These are phyloP conservation scores for Pseudogymnoascus sp. DNA, from an alignment of 2,329 filamentous ascomycete species.

Conservation along the genomic window DNA sequence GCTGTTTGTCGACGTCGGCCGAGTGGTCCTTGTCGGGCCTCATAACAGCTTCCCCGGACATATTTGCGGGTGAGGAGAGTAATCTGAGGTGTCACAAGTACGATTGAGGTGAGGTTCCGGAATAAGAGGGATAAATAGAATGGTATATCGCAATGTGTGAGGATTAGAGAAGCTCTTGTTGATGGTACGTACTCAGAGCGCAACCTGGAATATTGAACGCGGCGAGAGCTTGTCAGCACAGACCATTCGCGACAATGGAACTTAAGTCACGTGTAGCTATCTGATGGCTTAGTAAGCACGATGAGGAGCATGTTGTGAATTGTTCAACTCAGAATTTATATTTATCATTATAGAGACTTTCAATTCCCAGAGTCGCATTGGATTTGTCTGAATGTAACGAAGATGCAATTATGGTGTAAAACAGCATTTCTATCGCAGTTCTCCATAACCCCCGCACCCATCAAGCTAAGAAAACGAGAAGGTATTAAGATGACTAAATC, in stretches of 20 bases:
- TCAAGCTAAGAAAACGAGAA: not conserved
- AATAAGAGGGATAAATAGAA: not conserved
- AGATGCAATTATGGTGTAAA: not conserved
- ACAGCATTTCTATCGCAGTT: not conserved
- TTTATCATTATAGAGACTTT: not conserved
- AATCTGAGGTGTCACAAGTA: not conserved
- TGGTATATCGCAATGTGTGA: not conserved
- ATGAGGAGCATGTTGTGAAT: not conserved
- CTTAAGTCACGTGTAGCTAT: not conserved
- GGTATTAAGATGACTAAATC: not conserved
- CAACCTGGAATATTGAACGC: slow-evolving; percentile 9
- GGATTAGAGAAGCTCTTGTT: slow-evolving; percentile 1
- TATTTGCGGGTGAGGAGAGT: slow-evolving; percentile 16
- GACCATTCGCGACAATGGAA: not conserved
- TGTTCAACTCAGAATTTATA: not conserved
- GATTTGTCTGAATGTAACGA: not conserved
- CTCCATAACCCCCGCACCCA: not conserved
- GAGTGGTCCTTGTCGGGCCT: slow-evolving; percentile 94
- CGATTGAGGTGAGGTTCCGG: not conserved
- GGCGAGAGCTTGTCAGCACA: slow-evolving; percentile 6
- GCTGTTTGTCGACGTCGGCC: slow-evolving; percentile 86
- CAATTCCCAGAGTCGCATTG: not conserved
- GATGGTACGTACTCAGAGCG: slow-evolving; percentile 8
- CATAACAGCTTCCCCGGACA: slow-evolving; percentile 29
- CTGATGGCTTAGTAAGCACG: not conserved